These are phyloP conservation scores for Spizellomyces sp. DNA, from an alignment of 192 early-diverging fungal species.

Conservation along the genomic window DNA sequence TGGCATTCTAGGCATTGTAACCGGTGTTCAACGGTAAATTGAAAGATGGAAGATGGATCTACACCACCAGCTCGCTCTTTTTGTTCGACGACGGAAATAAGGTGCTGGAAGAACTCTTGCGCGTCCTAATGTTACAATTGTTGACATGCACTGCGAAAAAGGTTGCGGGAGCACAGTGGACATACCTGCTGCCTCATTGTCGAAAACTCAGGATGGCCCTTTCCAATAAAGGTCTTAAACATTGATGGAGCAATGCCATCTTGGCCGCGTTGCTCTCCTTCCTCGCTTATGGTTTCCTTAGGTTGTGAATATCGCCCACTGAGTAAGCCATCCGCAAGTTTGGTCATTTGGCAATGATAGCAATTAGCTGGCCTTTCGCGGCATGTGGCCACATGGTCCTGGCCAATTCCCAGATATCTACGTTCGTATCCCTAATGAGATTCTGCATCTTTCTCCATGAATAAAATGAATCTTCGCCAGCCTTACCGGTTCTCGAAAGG, in stretches of 20 bases:
- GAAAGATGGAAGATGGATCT: conserved; percentile 79
- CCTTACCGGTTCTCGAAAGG: conserved; percentile 71
- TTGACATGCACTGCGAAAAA: background rate
- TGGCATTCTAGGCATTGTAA: conserved; percentile 86
- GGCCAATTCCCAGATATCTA: conserved; percentile 14
- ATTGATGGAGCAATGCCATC: conserved; percentile 85
- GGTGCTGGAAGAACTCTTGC: conserved; percentile 87
- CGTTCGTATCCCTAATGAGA: too few species aligned
- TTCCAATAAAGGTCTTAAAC: conserved; percentile 89
- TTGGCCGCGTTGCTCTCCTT: conserved; percentile 56
- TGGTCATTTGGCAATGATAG: conserved; percentile 88
- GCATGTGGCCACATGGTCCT: conserved; percentile 57
- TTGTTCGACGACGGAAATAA: conserved; percentile 73
- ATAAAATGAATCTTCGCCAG: background rate
- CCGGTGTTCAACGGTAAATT: conserved; percentile 79
- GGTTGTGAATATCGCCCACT: conserved; percentile 85
- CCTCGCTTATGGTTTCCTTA: conserved; percentile 20
- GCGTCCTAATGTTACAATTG: conserved; percentile 62
- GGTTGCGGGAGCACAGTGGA: too few species aligned
- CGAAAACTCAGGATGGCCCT: conserved; percentile 90
- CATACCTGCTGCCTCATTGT: conserved; percentile 94
- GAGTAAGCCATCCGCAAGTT: conserved; percentile 87
- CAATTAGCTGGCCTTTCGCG: conserved; percentile 67
- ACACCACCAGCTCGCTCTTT: conserved; percentile 68
- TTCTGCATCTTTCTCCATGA: too few species aligned